Conservation (phyloP, 2,329 filamentous ascomycete species). For the Talaromyces marneffei region DNA sequence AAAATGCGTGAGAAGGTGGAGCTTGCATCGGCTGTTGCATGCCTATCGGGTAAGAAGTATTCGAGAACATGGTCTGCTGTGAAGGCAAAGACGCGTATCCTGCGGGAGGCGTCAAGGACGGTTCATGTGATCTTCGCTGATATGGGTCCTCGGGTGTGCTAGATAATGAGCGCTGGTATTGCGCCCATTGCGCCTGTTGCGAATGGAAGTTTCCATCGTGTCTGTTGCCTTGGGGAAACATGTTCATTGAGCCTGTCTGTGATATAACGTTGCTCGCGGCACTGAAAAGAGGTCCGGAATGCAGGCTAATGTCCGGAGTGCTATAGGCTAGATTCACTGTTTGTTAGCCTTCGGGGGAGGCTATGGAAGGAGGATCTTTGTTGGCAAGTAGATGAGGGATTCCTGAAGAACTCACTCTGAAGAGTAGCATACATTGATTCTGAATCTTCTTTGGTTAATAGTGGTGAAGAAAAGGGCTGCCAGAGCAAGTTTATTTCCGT, state of each 20-base stretch:
- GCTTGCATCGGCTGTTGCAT: conserved; percentile 14
- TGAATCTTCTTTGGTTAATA: background rate
- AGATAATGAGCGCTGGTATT: conserved; percentile 12
- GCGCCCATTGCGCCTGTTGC: conserved; percentile 19
- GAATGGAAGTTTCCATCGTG: conserved; percentile 21
- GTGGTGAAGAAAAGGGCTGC: conserved; percentile 3
- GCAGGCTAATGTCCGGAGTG: conserved; percentile 8
- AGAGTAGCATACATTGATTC: conserved; percentile 16
- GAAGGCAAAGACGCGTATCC: conserved; percentile 10
- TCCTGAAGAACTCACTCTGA: conserved; percentile 8
- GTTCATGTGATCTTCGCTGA: conserved; percentile 10
- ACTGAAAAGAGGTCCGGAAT: conserved; percentile 22
- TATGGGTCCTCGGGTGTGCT: conserved; percentile 12
- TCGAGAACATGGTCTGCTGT: conserved; percentile 16
- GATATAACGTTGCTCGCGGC: conserved; percentile 25
- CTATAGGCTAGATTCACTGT: conserved; percentile 3
- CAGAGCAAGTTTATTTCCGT: background rate
- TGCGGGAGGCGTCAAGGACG: conserved; percentile 8
- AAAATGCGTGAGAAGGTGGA: conserved; percentile 22
- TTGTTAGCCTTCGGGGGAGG: background rate
- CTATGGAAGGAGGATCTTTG: background rate
- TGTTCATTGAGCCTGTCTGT: conserved; percentile 25
- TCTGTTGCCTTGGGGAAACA: conserved; percentile 18
- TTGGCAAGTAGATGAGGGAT: background rate
- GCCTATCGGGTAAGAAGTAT: conserved; percentile 18